A percentile compares a stretch with the other conserved stretches of the same genome.
Evolutionary conservation across 108 stramenopile genomes (phyloP).

Genomic region (Conticribra guillardii): DNA sequence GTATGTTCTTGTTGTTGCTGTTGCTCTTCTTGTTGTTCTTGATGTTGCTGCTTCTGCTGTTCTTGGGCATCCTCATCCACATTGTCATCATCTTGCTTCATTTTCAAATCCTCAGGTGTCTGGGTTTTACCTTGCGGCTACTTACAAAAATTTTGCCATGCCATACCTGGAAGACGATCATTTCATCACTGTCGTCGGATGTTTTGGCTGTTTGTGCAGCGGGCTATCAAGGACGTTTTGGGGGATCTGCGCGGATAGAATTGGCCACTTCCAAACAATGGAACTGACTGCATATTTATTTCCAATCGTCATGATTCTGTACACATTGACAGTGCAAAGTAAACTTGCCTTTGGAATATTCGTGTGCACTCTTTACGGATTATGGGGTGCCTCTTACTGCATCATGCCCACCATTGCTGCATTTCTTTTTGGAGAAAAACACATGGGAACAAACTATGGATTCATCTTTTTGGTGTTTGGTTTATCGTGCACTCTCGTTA

Average conservation of each 20-base stretch:
- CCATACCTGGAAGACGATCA: slow-evolving; percentile 41
- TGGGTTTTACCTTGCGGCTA: slow-evolving; percentile 2
- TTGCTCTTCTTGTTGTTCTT: no score
- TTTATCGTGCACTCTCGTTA: slow-evolving; percentile 36
- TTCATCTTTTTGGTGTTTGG: slow-evolving; percentile 52
- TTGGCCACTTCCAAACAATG: slow-evolving; percentile 45
- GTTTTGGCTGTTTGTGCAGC: slow-evolving; percentile 43
- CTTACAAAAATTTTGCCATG: slow-evolving; percentile 45
- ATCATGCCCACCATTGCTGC: slow-evolving; percentile 46
- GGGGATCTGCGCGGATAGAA: slow-evolving; percentile 40
- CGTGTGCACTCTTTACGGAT: slow-evolving; percentile 31
- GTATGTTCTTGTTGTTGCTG: no score
- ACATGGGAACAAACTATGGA: slow-evolving; percentile 27
- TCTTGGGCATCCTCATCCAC: no score
- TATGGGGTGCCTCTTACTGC: slow-evolving; percentile 53
- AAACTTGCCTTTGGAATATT: slow-evolving; percentile 37
- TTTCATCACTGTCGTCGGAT: slow-evolving; percentile 49
- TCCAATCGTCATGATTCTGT: slow-evolving; percentile 36
- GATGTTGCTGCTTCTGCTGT: no score
- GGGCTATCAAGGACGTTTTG: slow-evolving; percentile 40
- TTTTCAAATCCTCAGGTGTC: no score
- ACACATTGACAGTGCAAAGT: slow-evolving; percentile 42
- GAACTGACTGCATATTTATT: slow-evolving; percentile 38
- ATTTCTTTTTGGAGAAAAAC: slow-evolving; percentile 46
- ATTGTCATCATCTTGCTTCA: no score